Conservation (phyloP, 306 rosid genomes). For the Ammopiptanthus mongolicus region DNA sequence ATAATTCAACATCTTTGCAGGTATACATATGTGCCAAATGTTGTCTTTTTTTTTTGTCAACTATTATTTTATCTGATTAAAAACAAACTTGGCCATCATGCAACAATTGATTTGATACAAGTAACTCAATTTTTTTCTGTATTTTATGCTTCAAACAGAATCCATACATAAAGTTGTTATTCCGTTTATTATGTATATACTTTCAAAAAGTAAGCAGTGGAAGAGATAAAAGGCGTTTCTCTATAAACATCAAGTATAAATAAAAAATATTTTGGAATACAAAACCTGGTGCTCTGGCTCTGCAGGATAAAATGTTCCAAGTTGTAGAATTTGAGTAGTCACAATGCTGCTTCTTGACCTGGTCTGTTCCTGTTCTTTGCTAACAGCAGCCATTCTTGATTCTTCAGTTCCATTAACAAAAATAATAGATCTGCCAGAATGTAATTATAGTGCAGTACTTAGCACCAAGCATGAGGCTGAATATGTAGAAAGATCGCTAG, state of each 20-base stretch:
- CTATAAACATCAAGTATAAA: background rate
- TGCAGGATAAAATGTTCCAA: constrained; percentile 67
- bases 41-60: too few relatives aligned
- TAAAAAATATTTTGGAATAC: constrained; percentile 4
- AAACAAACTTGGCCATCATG: too few relatives aligned
- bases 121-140: too few relatives aligned
- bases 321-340: constrained; percentile 74
- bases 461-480: background rate
- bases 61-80: too few relatives aligned
- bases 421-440: constrained; percentile 65
- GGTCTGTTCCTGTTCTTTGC: constrained; percentile 86
- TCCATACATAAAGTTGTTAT: too few relatives aligned
- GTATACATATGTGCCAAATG: too few relatives aligned
- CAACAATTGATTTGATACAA: too few relatives aligned
- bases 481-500: background rate
- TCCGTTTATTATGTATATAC: too few relatives aligned
- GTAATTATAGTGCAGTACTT: constrained; percentile 3
- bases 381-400: constrained; percentile 60
- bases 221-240: background rate
- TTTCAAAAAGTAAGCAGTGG: background rate
- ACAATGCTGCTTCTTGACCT: constrained; percentile 73
- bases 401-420: constrained; percentile 82
- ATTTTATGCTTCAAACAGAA: too few relatives aligned
- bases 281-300: constrained; percentile 93
- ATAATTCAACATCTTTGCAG: too few relatives aligned